A percentile compares a stretch with the other conserved stretches of the same genome.
These are phyloP conservation scores for Phylloporus sp. DNA, from an alignment of 768 basidiomycete genomes.

Conservation along the genomic window DNA sequence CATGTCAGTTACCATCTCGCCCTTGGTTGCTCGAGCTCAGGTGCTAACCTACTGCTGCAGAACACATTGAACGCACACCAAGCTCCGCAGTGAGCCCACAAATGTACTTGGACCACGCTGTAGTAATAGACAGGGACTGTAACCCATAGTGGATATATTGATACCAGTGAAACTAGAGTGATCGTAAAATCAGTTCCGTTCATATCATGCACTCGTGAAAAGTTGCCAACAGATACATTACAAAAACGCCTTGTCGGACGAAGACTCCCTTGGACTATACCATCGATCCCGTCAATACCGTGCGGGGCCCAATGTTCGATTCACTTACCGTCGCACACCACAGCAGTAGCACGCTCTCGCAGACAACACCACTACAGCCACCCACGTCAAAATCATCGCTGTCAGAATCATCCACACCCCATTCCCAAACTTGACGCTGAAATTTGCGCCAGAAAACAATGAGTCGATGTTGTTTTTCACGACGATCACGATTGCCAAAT, in stretches of 20 bases:
- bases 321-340: conserved; percentile 47
- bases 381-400: conserved; percentile 54
- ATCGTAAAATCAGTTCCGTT: background rate
- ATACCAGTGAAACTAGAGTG: background rate
- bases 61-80: conserved; percentile 18
- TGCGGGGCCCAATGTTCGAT: background rate
- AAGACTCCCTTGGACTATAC: conserved; percentile 4
- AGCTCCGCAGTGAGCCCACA: conserved; percentile 14
- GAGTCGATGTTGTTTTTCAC: conserved; percentile 43
- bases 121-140: conserved; percentile 9
- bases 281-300: conserved; percentile 5
- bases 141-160: background rate
- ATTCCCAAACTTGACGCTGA: conserved; percentile 58
- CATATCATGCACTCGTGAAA: conserved; percentile 1
- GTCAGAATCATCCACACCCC: conserved; percentile 70
- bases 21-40: background rate
- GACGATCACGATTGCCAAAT: conserved; percentile 57
- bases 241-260: background rate
- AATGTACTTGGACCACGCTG: conserved; percentile 13
- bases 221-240: background rate
- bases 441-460: conserved; percentile 34
- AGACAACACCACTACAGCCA: conserved; percentile 56
- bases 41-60: conserved; percentile 8
- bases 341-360: conserved; percentile 66
- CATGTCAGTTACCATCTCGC: conserved; percentile 10